Evolutionary conservation across 106 monocot genomes (phyloP), one percentile per base, ranked within the genome.

Genomic region (Allium fistulosum): DNA sequence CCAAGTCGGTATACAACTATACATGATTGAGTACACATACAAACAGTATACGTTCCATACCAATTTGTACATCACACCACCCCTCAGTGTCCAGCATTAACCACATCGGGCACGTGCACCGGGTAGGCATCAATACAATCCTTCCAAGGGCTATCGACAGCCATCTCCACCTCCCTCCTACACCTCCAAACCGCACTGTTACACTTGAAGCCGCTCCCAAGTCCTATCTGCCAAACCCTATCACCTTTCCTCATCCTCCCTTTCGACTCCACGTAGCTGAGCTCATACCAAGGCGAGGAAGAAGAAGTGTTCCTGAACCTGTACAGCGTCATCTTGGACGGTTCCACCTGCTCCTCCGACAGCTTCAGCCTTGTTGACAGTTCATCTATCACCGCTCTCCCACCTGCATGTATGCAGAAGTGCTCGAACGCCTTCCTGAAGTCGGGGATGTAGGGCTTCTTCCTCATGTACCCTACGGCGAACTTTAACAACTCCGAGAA

Each of bases 341-440:
- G 84, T 75, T 91, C 91, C 69, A 84, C 62, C 81, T 91, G 79
- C 8, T 48, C 55, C 8, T 70, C 80, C 59, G 72, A 75, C 5
- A 91, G 80, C 58, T 75, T 79, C 17, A 91, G 81, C 71, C 85
- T 96, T 46, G 66, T 63, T 78, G 91, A 81, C 45, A 96, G 84
- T 77, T 88, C 87, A 72, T 91, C 88, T 8, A 96, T 88, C 69
- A 95, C 95, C 4, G 65, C 67, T 65, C 83, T 90, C 80, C 95
- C 87, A 2, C 85, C 91, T 0, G 95, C 88, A 74, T 96, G 96
- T 61, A 91, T 77, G 84, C 96, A 96, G 74, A 91, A 88, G 76
- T 96, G 96, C 76, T 96, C 88, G 83, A 96, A 96, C 9, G 96
- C 96, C 27, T 84, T 81, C 72, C 88, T 85, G 82, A 86, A 96